Conservation (phyloP, 805 yeast species). For the Sporopachydermia quercuum region DNA sequence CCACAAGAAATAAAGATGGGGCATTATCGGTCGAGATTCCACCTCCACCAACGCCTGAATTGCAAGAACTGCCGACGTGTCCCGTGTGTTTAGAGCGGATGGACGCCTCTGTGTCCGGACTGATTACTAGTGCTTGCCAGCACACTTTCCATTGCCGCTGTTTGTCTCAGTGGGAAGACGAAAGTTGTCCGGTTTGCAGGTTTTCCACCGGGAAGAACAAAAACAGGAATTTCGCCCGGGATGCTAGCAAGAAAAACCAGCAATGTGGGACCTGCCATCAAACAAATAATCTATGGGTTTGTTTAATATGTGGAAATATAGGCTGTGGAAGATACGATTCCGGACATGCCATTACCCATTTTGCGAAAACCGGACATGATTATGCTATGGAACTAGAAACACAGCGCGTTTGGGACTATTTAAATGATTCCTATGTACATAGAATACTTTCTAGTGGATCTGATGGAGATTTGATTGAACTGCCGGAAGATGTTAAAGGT, state of each 20-base stretch:
- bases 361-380: conserved; percentile 63
- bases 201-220: conserved; percentile 34
- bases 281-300: conserved; percentile 64
- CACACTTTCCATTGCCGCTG: conserved; percentile 89
- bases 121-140: conserved; percentile 80
- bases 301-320: conserved; percentile 80
- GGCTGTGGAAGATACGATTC: conserved; percentile 84
- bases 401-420: conserved; percentile 90
- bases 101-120: conserved; percentile 69
- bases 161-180: conserved; percentile 77
- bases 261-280: conserved; percentile 44
- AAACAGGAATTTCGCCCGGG: conserved; percentile 7
- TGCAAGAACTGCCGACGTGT: conserved; percentile 71
- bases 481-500: conserved; percentile 23
- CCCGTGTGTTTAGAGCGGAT: conserved; percentile 85
- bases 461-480: conserved; percentile 82
- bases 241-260: conserved; percentile 3
- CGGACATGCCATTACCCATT: conserved; percentile 79
- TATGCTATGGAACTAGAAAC: conserved; percentile 79
- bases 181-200: conserved; percentile 82
- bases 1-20: conserved; percentile 2
- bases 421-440: conserved; percentile 83
- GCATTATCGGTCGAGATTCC: conserved; percentile 7
- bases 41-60: conserved; percentile 14
- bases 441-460: conserved; percentile 69